phyloP scores from a whole-genome alignment of 2,329 filamentous ascomycete species.

The Fusarium graminum region DNA sequence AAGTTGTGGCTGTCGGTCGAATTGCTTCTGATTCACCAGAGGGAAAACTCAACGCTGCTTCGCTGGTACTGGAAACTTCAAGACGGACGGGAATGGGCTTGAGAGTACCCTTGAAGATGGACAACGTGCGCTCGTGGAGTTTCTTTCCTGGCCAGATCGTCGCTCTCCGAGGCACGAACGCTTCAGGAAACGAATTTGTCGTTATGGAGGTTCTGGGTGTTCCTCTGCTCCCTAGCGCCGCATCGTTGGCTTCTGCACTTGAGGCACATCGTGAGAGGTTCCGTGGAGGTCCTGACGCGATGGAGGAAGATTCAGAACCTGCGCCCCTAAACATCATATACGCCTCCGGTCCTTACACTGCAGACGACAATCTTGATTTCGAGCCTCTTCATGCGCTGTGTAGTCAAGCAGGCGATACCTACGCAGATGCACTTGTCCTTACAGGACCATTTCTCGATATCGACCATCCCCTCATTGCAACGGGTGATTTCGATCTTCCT shows the following conservation, averaged over 20 bases:
- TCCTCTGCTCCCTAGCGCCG: slow-evolving; percentile 80
- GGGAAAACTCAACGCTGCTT: slow-evolving; percentile 86
- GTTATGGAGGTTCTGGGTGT: slow-evolving; percentile 81
- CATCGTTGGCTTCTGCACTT: slow-evolving; percentile 74
- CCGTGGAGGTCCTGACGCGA: slow-evolving; percentile 71
- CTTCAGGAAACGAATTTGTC: slow-evolving; percentile 84
- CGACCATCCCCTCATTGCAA: slow-evolving; percentile 88
- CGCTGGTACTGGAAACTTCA: slow-evolving; percentile 89
- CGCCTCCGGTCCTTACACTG: slow-evolving; percentile 89
- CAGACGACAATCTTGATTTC: slow-evolving; percentile 92
- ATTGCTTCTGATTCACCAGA: slow-evolving; percentile 91
- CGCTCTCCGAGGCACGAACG: slow-evolving; percentile 86
- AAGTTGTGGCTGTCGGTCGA: slow-evolving; percentile 90
- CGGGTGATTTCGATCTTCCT: slow-evolving; percentile 82
- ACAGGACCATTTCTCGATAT: slow-evolving; percentile 90
- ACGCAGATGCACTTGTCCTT: slow-evolving; percentile 83
- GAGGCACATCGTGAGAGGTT: slow-evolving; percentile 78
- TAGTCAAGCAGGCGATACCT: slow-evolving; percentile 77
- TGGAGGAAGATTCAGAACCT: slow-evolving; percentile 65
- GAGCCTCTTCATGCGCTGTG: slow-evolving; percentile 88
- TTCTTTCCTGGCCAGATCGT: slow-evolving; percentile 97
- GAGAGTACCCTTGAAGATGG: slow-evolving; percentile 83
- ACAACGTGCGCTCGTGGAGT: slow-evolving; percentile 75
- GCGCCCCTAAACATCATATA: slow-evolving; percentile 82
- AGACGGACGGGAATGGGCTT: slow-evolving; percentile 84